Evolutionary conservation across 1,284 basidiomycete species (phyloP).

Genomic region (Sporisorium scitamineum): DNA sequence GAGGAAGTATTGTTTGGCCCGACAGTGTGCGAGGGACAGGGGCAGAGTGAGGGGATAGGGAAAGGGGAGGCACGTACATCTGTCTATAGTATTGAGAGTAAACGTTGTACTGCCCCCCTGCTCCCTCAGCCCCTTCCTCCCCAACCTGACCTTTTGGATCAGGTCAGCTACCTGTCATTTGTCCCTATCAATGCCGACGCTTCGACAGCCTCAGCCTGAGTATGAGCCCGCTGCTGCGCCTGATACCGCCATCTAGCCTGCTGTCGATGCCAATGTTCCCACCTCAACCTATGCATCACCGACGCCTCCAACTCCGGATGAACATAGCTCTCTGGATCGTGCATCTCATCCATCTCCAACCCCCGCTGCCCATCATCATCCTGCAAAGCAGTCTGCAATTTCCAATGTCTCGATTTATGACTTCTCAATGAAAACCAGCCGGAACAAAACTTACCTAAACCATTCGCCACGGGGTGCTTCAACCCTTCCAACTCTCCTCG

Average conservation of each 20-base stretch:
- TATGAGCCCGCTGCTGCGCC: not conserved
- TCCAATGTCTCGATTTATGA: constrained; percentile 13
- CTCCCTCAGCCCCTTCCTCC: not conserved
- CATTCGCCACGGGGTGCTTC: constrained; percentile 71
- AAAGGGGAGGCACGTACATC: constrained; percentile 6
- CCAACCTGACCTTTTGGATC: no score
- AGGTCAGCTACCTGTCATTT: not conserved
- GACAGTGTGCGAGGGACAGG: not conserved
- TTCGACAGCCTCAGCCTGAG: not conserved
- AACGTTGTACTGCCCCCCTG: not conserved
- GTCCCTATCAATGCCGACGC: not conserved
- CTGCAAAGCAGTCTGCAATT: constrained; percentile 14
- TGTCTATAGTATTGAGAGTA: constrained; percentile 1
- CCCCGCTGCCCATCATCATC: not conserved
- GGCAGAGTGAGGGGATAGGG: not conserved
- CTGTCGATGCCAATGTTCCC: constrained; percentile 38
- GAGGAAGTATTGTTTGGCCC: not conserved
- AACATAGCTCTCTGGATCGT: constrained; percentile 16
- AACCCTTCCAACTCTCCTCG: constrained; percentile 79
- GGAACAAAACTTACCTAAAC: constrained; percentile 18
- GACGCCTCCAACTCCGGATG: constrained; percentile 29
- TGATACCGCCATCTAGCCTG: constrained; percentile 6
- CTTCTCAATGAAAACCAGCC: not conserved
- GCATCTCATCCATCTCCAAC: not conserved
- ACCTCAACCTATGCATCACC: constrained; percentile 44